Evolutionary conservation across 805 yeast species (phyloP).

Genomic region (Hanseniaspora hatyaiensis): DNA sequence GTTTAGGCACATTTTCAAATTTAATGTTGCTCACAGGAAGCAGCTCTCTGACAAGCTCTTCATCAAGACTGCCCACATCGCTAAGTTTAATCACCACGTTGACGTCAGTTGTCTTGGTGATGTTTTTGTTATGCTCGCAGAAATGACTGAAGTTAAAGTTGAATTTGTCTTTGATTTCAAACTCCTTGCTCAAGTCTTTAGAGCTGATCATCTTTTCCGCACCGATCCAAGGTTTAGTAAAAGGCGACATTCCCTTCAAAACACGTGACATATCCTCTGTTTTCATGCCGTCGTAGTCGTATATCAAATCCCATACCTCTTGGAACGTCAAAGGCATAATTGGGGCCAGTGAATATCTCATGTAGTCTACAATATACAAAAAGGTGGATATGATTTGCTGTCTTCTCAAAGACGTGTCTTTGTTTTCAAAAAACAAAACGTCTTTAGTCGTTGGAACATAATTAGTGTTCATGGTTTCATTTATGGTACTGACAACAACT

Average conservation of each 20-base stretch:
- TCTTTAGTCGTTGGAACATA: conserved; percentile 85
- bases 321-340: conserved; percentile 74
- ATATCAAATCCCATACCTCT: conserved; percentile 60
- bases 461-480: conserved; percentile 61
- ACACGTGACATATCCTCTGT: conserved; percentile 18
- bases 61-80: conserved; percentile 19
- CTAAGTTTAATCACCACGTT: conserved; percentile 24
- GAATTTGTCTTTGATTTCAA: neutral
- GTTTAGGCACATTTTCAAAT: conserved; percentile 29
- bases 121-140: too few relatives aligned
- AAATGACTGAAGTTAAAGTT: too few relatives aligned
- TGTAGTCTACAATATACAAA: conserved; percentile 44
- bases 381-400: conserved; percentile 52
- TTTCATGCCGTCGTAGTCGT: conserved; percentile 19
- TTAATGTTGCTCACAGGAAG: conserved; percentile 53
- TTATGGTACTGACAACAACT: conserved; percentile 58
- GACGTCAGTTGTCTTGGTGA: conserved; percentile 25
- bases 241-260: conserved; percentile 16
- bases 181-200: neutral
- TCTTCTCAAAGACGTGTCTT: conserved; percentile 21
- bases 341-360: conserved; percentile 64
- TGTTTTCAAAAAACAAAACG: conserved; percentile 59
- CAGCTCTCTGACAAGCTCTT: conserved; percentile 42
- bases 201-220: neutral
- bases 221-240: conserved; percentile 15